Conservation (phyloP, 2,329 filamentous ascomycete species). For the Aspergillus sp. region DNA sequence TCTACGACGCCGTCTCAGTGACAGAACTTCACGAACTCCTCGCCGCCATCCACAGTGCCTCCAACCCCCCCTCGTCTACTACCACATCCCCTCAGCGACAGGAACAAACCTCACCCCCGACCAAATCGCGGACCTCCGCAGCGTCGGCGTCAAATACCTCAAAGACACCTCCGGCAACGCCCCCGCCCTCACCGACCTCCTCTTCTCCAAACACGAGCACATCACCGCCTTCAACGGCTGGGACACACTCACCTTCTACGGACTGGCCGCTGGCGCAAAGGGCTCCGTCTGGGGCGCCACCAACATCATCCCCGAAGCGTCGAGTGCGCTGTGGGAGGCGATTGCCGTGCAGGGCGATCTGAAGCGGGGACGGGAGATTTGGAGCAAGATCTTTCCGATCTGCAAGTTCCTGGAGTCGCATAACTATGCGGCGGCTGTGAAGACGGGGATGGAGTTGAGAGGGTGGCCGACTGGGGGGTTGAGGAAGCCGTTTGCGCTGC, state of each 20-base stretch:
- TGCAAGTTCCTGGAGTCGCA: conserved; percentile 48
- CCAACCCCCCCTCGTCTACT: conserved; percentile 44
- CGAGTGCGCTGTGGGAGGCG: conserved; percentile 45
- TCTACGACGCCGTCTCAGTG: conserved; percentile 43
- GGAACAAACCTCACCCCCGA: conserved; percentile 39
- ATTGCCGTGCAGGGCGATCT: conserved; percentile 42
- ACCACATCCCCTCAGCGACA: conserved; percentile 48
- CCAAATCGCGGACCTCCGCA: conserved; percentile 41
- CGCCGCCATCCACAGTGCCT: conserved; percentile 36
- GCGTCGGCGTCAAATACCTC: conserved; percentile 46
- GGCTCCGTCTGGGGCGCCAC: conserved; percentile 50
- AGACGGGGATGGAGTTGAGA: conserved; percentile 47
- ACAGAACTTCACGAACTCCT: conserved; percentile 38
- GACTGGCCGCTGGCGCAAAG: conserved; percentile 46
- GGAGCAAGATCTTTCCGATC: conserved; percentile 47
- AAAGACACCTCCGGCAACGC: conserved; percentile 52
- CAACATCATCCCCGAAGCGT: conserved; percentile 48
- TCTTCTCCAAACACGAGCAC: conserved; percentile 38
- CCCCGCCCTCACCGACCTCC: conserved; percentile 46
- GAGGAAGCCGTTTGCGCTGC: conserved; percentile 45
- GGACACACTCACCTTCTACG: conserved; percentile 52
- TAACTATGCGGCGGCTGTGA: conserved; percentile 45
- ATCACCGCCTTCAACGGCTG: conserved; percentile 51
- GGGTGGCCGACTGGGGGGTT: conserved; percentile 45
- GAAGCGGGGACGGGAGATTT: conserved; percentile 41